Evolutionary conservation across 257 asterid species (phyloP).

Genomic region (Solanum chaucha): DNA sequence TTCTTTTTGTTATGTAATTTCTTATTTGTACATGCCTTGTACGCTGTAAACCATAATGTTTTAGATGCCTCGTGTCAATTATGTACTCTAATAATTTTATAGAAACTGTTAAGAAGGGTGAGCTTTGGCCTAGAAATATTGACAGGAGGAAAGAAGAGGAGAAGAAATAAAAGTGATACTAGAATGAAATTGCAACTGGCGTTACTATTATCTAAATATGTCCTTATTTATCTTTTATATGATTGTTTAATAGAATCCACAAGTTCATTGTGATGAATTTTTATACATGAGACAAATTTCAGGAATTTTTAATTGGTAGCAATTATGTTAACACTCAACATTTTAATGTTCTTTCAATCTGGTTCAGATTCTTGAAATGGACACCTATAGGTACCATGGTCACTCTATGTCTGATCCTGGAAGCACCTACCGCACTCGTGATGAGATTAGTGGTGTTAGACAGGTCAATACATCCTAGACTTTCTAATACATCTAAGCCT

Average conservation of each 20-base stretch:
- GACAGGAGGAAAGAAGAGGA: not conserved
- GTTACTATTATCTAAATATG: not conserved
- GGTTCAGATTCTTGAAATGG: constrained; percentile 97
- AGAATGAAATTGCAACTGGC: not conserved
- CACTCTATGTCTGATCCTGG: constrained; percentile 99
- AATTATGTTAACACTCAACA: not conserved
- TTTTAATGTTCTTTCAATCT: constrained; percentile 8
- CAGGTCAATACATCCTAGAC: constrained; percentile 39
- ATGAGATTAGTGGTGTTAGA: constrained; percentile 82
- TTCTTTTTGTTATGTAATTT: not conserved
- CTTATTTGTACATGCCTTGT: not conserved
- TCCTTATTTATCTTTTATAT: not conserved
- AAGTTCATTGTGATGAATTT: not conserved
- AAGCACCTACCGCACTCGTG: constrained; percentile 97
- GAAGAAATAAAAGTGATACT: not conserved
- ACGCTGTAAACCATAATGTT: not conserved
- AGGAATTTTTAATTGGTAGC: not conserved
- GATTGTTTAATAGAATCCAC: not conserved
- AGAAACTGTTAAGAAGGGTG: not conserved
- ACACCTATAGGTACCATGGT: constrained; percentile 95
- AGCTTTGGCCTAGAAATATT: not conserved
- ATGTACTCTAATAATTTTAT: not conserved
- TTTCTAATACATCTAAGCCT: not conserved
- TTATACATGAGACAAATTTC: not conserved
- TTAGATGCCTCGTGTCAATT: not conserved